Evolutionary conservation across 164 flowering plant species (phyloP).

Genomic region (Chimonanthus salicifolius): DNA sequence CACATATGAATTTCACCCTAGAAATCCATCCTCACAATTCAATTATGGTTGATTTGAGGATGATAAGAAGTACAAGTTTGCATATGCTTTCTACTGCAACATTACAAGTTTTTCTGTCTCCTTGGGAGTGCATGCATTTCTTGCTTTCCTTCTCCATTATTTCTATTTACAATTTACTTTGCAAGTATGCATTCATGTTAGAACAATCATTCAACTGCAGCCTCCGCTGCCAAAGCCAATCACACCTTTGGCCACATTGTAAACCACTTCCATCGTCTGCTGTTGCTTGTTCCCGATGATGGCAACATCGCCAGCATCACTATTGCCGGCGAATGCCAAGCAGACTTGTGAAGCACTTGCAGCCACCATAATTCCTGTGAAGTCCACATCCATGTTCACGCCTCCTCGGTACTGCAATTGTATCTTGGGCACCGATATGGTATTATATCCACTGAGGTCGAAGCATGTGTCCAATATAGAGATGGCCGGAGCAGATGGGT

Average conservation of each 20-base stretch:
- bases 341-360: slow-evolving; percentile 19
- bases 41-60: too few species aligned
- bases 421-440: slow-evolving; percentile 20
- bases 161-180: too few species aligned
- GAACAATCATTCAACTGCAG: slow-evolving; percentile 16
- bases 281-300: slow-evolving; percentile 46
- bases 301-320: slow-evolving; percentile 10
- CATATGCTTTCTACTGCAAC: too few species aligned
- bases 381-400: slow-evolving; percentile 16
- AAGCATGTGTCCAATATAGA: slow-evolving; percentile 67
- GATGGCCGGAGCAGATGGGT: slow-evolving; percentile 26
- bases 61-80: too few species aligned
- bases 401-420: slow-evolving; percentile 20
- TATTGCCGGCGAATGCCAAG: slow-evolving; percentile 35
- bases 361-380: slow-evolving; percentile 20
- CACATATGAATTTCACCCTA: too few species aligned
- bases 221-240: slow-evolving; percentile 40
- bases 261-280: slow-evolving; percentile 31
- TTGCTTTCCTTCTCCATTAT: too few species aligned
- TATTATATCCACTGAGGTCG: slow-evolving; percentile 24
- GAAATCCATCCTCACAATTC: too few species aligned
- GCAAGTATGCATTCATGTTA: too few species aligned
- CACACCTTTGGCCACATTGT: slow-evolving; percentile 34
- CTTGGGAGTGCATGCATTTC: too few species aligned
- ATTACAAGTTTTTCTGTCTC: too few species aligned